These are phyloP conservation scores for Verticillium alfalfae DNA, from an alignment of 2,329 filamentous ascomycete species.

Conservation along the genomic window DNA sequence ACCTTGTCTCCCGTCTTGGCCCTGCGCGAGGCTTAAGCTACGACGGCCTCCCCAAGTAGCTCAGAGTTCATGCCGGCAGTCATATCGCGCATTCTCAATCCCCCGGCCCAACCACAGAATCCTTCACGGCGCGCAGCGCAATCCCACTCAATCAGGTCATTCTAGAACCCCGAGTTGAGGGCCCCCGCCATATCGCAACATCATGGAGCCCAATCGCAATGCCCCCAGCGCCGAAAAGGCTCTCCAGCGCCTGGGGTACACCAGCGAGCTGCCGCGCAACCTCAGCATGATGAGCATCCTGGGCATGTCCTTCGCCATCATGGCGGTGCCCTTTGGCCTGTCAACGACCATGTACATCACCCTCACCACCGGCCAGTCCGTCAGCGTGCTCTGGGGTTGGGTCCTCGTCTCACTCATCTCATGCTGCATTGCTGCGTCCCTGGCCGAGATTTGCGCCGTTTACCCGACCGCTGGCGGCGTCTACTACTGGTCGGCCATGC, in stretches of 20 bases:
- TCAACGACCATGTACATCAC: slow-evolving; percentile 65
- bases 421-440: slow-evolving; percentile 56
- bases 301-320: slow-evolving; percentile 66
- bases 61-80: background rate
- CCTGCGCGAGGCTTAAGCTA: background rate
- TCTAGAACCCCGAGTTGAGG: background rate
- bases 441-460: slow-evolving; percentile 65
- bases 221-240: slow-evolving; percentile 12
- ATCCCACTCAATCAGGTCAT: too few species aligned
- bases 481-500: slow-evolving; percentile 68
- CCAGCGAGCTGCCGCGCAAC: slow-evolving; percentile 43
- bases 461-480: slow-evolving; percentile 65
- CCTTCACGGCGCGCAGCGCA: too few species aligned
- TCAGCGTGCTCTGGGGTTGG: slow-evolving; percentile 68
- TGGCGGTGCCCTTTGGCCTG: slow-evolving; percentile 65
- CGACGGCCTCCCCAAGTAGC: background rate
- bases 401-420: slow-evolving; percentile 60
- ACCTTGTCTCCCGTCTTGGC: background rate
- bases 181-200: background rate
- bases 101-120: too few species aligned
- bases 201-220: background rate
- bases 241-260: slow-evolving; percentile 39
- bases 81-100: background rate
- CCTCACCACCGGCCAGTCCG: slow-evolving; percentile 61
- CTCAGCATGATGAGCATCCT: slow-evolving; percentile 54